phyloP scores from a whole-genome alignment of 2,329 filamentous ascomycete species.

The Chlorencoelia australis region DNA sequence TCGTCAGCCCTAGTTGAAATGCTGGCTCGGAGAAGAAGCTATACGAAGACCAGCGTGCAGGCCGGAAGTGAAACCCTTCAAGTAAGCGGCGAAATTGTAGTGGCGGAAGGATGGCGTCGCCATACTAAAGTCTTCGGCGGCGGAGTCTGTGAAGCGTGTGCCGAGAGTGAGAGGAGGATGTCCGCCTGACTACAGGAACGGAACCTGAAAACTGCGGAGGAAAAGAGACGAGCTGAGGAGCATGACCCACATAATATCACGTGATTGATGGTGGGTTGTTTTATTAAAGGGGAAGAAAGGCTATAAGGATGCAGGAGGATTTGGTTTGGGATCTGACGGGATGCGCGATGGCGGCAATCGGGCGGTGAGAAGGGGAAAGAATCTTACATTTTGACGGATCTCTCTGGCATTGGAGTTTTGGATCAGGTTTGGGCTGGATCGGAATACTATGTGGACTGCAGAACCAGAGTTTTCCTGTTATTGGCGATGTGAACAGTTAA shows the following conservation, averaged over 20 bases:
- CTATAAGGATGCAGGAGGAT: too few relatives aligned
- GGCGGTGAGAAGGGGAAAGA: too few relatives aligned
- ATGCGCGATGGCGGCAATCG: too few relatives aligned
- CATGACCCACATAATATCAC: not conserved
- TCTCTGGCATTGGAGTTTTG: too few relatives aligned
- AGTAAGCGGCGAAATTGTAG: constrained; percentile 18
- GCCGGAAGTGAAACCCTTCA: constrained; percentile 3
- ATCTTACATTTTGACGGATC: too few relatives aligned
- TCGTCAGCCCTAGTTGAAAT: too few relatives aligned
- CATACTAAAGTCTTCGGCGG: constrained; percentile 26
- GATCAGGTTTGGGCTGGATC: too few relatives aligned
- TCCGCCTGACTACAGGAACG: constrained; percentile 11
- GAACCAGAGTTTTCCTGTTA: too few relatives aligned
- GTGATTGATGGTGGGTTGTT: too few relatives aligned
- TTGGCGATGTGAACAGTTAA: too few relatives aligned
- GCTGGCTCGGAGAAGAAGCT: constrained; percentile 10
- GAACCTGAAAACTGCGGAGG: not conserved
- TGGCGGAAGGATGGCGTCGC: constrained; percentile 20
- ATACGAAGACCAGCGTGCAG: constrained; percentile 10
- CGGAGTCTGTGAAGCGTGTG: constrained; percentile 23
- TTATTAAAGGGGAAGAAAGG: not conserved
- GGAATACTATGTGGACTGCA: too few relatives aligned
- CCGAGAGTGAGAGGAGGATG: constrained; percentile 20
- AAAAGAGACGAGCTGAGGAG: not conserved
- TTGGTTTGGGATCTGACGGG: too few relatives aligned